Evolutionary conservation across 176 grass and related monocot species (phyloP), one percentile per base, ranked within the genome.

Genomic region (Aegilops longissima): DNA sequence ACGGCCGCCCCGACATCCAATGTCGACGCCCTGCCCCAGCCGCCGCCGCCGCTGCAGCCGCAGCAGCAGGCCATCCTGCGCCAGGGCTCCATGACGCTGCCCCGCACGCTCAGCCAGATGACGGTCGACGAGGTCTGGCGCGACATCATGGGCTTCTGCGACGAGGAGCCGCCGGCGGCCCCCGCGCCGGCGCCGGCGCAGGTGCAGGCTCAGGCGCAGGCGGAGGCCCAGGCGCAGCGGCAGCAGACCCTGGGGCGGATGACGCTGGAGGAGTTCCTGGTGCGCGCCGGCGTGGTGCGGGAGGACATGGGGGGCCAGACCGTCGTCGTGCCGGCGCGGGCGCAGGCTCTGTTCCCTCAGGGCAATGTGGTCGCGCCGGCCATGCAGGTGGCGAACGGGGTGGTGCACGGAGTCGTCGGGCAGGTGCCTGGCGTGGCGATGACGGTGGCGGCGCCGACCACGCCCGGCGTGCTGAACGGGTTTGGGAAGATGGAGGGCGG

Each of bases 231-330:
- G 90, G 80, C 73, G 23, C 66, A 87, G 82, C 38, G 78, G 12
- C 86, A 95, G 65, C 86, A 82, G 45, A 94, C 91, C 45, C 92
- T 98, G 30, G 93, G 96, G 30, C 90, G 88, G 88, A 98, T 98
- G 88, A 98, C 96, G 56, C 90, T 98, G 34, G 93, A 98, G 90
- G 96, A 98, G 24, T 98, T 98, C 90, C 83, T 98, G 47, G 86
- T 94, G 44, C 94, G 84, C 66, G 92, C 96, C 12, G 96, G 96
- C 69, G 96, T 98, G 13, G 93, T 92, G 21, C 77, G 89, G 45
- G 93, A 98, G 56, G 93, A 87, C 49, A 30, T 84, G 61, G 81
- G 42, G 17, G 81, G 42, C 16, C 86, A 88, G 63, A 5, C 80
- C 89, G 24, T 82, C 82, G 80, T 90, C 8, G 64, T 80, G 38